Evolutionary conservation across 2,329 filamentous ascomycete species (phyloP).

Genomic region (Cadophora sp.): DNA sequence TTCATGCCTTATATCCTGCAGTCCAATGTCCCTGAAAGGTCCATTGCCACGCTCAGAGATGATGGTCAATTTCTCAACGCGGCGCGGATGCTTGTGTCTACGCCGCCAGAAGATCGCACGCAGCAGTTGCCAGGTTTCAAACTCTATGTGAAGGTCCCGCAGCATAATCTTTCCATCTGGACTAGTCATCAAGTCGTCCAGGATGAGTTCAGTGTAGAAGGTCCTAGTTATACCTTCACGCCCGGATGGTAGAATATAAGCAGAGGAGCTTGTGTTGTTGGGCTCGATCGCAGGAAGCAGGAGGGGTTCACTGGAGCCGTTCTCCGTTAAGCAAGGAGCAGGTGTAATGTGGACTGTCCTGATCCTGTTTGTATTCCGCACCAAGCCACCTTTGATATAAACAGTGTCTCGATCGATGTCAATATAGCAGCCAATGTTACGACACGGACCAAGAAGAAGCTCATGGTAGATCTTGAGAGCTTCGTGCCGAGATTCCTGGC

Average conservation of each 20-base stretch:
- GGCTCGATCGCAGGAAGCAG: not conserved
- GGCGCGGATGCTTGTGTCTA: too few species aligned
- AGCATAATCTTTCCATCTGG: too few species aligned
- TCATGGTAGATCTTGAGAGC: conserved; percentile 18
- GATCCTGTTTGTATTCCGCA: not conserved
- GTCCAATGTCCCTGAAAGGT: not conserved
- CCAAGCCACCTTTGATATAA: not conserved
- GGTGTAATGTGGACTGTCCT: not conserved
- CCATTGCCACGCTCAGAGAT: not conserved
- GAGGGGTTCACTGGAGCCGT: not conserved
- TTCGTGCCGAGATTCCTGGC: not conserved
- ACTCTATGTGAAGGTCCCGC: too few species aligned
- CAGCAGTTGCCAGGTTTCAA: too few species aligned
- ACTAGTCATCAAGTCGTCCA: not conserved
- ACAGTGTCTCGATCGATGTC: not conserved
- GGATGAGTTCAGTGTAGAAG: not conserved
- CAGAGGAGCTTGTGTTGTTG: not conserved
- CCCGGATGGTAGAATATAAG: not conserved
- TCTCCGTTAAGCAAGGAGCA: not conserved
- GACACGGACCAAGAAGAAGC: not conserved
- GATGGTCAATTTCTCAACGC: too few species aligned
- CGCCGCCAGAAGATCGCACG: too few species aligned
- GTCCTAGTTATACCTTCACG: not conserved
- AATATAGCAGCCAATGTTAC: conserved; percentile 1
- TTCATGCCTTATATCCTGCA: not conserved